Conservation (phyloP, 441 rosid genomes). For the Euphorbia celastroides region DNA sequence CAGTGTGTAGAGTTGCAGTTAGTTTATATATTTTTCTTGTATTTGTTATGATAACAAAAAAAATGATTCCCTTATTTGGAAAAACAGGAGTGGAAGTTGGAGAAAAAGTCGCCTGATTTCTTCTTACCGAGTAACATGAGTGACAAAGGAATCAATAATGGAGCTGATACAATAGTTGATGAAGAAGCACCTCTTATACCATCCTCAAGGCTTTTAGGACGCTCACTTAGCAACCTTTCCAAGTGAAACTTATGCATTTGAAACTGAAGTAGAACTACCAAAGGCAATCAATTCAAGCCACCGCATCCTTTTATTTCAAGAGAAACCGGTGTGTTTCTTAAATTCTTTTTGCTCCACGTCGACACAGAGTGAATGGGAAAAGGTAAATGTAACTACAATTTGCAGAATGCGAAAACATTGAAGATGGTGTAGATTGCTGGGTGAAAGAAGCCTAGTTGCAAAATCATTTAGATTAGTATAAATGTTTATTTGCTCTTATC, state of each 20-base stretch:
- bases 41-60: not conserved
- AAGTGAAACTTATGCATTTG: slow-evolving; percentile 18
- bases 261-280: too few species aligned
- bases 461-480: not conserved
- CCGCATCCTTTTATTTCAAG: slow-evolving; percentile 11
- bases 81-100: slow-evolving; percentile 84
- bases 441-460: slow-evolving; percentile 18
- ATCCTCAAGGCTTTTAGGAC: slow-evolving; percentile 71
- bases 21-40: not conserved
- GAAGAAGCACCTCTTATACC: slow-evolving; percentile 85
- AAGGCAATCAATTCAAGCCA: slow-evolving; percentile 6
- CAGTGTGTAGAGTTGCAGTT: too few species aligned
- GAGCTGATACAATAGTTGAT: slow-evolving; percentile 45
- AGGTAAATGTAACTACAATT: slow-evolving; percentile 20
- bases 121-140: slow-evolving; percentile 45
- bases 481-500: not conserved
- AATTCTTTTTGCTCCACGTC: slow-evolving; percentile 6
- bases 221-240: slow-evolving; percentile 46
- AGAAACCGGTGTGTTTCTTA: slow-evolving; percentile 10
- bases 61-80: not conserved
- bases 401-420: slow-evolving; percentile 10
- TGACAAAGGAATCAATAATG: too few species aligned
- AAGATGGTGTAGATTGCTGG: slow-evolving; percentile 18
- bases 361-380: slow-evolving; percentile 15
- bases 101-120: slow-evolving; percentile 89